Evolutionary conservation across 768 basidiomycete genomes (phyloP).

Genomic region (Krasilnikovozyma curviuscula): DNA sequence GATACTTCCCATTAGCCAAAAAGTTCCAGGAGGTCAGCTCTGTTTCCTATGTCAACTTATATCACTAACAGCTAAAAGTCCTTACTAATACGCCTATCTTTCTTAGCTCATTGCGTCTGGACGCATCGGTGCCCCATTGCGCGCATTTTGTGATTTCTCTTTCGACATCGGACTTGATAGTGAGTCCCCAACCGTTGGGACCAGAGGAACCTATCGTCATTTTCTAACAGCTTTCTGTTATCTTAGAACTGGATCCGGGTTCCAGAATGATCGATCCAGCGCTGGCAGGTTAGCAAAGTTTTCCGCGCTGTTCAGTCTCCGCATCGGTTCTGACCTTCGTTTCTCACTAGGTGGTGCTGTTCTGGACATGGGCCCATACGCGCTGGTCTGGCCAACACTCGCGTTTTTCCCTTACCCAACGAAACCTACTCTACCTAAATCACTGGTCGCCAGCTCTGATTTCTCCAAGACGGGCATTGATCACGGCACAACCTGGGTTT

Average conservation of each 20-base stretch:
- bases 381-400: slow-evolving; percentile 1
- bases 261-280: slow-evolving; percentile 4
- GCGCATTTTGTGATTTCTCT: background rate
- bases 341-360: slow-evolving; percentile 2
- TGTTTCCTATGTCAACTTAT: too few species aligned
- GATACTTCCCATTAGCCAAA: background rate
- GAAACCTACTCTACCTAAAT: too few species aligned
- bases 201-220: background rate
- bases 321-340: too few species aligned
- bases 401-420: background rate
- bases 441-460: too few species aligned
- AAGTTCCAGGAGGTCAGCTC: too few species aligned
- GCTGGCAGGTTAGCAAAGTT: too few species aligned
- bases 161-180: background rate
- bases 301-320: too few species aligned
- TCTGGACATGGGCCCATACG: background rate
- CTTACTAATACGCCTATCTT: background rate
- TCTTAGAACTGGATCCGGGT: slow-evolving; percentile 1
- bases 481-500: too few species aligned
- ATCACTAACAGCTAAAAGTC: background rate
- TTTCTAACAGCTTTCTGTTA: too few species aligned
- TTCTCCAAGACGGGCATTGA: too few species aligned
- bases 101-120: background rate
- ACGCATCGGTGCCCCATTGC: slow-evolving; percentile 1
- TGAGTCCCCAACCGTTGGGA: background rate